These are phyloP conservation scores for Penicillium sp. DNA, from an alignment of 2,329 filamentous ascomycete genomes.

Conservation along the genomic window DNA sequence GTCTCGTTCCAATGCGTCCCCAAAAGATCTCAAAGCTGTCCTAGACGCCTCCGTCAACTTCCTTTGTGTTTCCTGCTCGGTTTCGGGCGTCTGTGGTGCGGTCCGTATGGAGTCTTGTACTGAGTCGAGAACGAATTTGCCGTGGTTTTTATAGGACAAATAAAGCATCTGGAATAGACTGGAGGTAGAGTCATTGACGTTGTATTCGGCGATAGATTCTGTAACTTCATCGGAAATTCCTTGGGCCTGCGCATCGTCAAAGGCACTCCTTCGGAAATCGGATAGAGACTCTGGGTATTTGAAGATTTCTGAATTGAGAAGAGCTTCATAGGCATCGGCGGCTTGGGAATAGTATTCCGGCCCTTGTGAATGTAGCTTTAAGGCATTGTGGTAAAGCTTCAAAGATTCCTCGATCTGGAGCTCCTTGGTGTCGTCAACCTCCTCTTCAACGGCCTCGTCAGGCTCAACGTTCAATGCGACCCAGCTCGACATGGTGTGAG, in stretches of 20 bases:
- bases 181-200: conserved; percentile 69
- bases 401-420: conserved; percentile 96
- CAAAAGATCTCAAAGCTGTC: conserved; percentile 54
- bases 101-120: conserved; percentile 54
- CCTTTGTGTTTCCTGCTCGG: conserved; percentile 12
- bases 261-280: conserved; percentile 72
- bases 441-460: conserved; percentile 84
- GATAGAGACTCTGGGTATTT: conserved; percentile 82
- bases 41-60: conserved; percentile 39
- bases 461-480: conserved; percentile 90
- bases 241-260: conserved; percentile 41
- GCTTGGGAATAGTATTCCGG: conserved; percentile 73
- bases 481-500: conserved; percentile 59
- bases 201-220: conserved; percentile 50
- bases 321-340: conserved; percentile 72
- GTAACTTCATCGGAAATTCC: conserved; percentile 19
- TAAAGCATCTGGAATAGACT: conserved; percentile 88
- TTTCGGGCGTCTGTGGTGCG: conserved; percentile 15
- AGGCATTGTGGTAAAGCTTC: conserved; percentile 86
- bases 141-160: conserved; percentile 91
- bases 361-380: conserved; percentile 89
- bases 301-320: conserved; percentile 93
- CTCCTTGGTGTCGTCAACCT: conserved; percentile 92
- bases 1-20: conserved; percentile 63
- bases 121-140: conserved; percentile 82